These are phyloP conservation scores for Geranomyces michiganensis DNA, from an alignment of 192 early-diverging fungal species.

Conservation along the genomic window DNA sequence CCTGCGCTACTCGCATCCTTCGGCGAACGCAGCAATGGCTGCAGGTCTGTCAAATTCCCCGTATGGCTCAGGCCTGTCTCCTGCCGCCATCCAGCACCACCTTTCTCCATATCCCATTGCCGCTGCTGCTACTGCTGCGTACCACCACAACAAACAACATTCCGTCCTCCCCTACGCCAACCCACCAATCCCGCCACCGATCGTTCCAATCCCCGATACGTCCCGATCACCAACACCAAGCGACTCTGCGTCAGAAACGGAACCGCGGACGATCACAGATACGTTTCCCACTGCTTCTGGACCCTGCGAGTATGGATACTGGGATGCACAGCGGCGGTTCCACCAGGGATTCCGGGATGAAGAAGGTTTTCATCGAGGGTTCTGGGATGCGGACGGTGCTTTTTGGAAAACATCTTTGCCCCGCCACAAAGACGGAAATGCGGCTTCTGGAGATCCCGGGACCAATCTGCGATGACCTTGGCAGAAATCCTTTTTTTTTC, in stretches of 20 bases:
- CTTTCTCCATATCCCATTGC: background rate
- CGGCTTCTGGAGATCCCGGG: too few relatives aligned
- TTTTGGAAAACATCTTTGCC: slow-evolving; percentile 11
- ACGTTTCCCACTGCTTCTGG: slow-evolving; percentile 3
- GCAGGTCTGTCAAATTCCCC: background rate
- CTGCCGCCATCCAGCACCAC: background rate
- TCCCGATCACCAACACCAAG: background rate
- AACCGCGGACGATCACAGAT: slow-evolving; percentile 2
- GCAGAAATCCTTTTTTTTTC: too few relatives aligned
- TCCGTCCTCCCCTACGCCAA: background rate
- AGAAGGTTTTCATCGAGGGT: slow-evolving; percentile 17
- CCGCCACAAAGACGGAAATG: too few relatives aligned
- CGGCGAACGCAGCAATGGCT: background rate
- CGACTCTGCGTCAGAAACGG: background rate
- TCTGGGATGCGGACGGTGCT: slow-evolving; percentile 18
- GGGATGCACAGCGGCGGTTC: slow-evolving; percentile 29
- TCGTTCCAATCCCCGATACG: background rate
- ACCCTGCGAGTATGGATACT: slow-evolving; percentile 19
- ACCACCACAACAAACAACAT: background rate
- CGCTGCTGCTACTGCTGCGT: background rate
- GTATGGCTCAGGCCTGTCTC: background rate
- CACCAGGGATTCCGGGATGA: slow-evolving; percentile 23
- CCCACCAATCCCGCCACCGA: background rate
- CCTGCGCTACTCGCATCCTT: background rate
- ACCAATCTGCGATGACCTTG: too few relatives aligned